Percentiles rank a stretch among this genome's conserved stretches.
Evolutionary conservation across 129 eudicot species (phyloP).

Genomic region (Pulicaria dysenterica): DNA sequence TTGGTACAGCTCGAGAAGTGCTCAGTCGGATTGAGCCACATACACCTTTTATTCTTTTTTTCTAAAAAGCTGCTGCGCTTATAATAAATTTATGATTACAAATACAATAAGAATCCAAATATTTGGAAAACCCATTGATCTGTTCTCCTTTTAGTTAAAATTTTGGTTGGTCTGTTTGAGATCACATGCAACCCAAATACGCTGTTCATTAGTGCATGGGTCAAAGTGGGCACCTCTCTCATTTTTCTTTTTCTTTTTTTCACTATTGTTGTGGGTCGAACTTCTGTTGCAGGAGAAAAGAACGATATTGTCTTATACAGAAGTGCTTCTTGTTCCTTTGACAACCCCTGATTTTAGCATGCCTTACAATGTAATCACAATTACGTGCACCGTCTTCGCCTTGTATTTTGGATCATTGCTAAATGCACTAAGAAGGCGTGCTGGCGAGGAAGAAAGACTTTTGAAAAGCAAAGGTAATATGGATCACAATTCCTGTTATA

Average conservation of each 20-base stretch:
- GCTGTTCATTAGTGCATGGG: neutral
- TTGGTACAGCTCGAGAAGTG: conserved; percentile 1
- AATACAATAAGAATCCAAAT: too few relatives aligned
- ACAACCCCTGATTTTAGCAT: conserved; percentile 99
- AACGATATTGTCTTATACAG: conserved; percentile 77
- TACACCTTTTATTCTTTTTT: neutral
- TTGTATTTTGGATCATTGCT: conserved; percentile 91
- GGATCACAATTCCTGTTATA: neutral
- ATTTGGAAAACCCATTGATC: neutral
- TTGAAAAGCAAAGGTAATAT: conserved; percentile 65
- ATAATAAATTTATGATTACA: too few relatives aligned
- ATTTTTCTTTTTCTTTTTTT: conserved; percentile 10
- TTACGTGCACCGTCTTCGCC: conserved; percentile 95
- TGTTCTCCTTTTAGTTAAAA: neutral
- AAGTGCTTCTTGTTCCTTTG: conserved; percentile 96
- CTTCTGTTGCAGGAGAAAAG: conserved; percentile 55
- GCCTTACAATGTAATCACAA: conserved; percentile 97
- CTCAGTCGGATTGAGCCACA: neutral
- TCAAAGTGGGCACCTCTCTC: neutral
- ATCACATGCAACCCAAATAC: neutral
- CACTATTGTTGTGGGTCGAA: conserved; percentile 24
- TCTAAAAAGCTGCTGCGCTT: neutral
- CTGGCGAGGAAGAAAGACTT: conserved; percentile 81
- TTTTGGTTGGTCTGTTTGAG: conserved; percentile 9
- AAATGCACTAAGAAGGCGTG: conserved; percentile 81